phyloP scores from a whole-genome alignment of 1,284 basidiomycete species.

The Ustilago cynodontis region DNA sequence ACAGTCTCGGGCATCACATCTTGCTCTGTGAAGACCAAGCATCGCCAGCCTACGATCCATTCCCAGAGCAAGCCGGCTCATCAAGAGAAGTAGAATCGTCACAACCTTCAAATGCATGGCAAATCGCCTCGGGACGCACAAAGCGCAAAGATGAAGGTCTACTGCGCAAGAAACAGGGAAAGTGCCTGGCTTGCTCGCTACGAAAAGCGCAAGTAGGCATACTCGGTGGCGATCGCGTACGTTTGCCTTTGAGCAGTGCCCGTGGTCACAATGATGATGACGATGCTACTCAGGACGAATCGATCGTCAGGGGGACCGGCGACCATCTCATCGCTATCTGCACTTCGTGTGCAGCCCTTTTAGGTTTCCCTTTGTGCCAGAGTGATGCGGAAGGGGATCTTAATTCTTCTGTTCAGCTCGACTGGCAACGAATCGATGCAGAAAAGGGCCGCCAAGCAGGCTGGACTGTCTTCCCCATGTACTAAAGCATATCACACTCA shows the following conservation, averaged over 20 bases:
- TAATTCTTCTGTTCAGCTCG: conserved; percentile 8
- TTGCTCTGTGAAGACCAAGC: conserved; percentile 26
- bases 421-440: conserved; percentile 33
- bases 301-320: conserved; percentile 20
- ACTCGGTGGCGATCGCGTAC: conserved; percentile 35
- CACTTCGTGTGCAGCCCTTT: conserved; percentile 33
- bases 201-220: conserved; percentile 52
- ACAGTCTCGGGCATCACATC: conserved; percentile 45
- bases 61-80: background rate
- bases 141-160: conserved; percentile 36
- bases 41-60: background rate
- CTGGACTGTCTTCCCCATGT: conserved; percentile 46
- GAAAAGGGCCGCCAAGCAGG: conserved; percentile 17
- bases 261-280: background rate
- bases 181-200: conserved; percentile 37
- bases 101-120: conserved; percentile 12
- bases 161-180: conserved; percentile 40
- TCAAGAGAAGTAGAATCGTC: background rate
- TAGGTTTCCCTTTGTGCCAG: conserved; percentile 29
- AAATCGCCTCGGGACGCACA: conserved; percentile 15
- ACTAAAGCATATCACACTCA: conserved; percentile 5
- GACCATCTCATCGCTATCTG: conserved; percentile 43
- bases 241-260: conserved; percentile 3
- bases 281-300: background rate
- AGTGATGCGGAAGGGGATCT: background rate